Evolutionary conservation across 2,329 filamentous ascomycete genomes (phyloP), one percentile per base, ranked within the genome.

Genomic region (Neophaeococcomyces aloes): DNA sequence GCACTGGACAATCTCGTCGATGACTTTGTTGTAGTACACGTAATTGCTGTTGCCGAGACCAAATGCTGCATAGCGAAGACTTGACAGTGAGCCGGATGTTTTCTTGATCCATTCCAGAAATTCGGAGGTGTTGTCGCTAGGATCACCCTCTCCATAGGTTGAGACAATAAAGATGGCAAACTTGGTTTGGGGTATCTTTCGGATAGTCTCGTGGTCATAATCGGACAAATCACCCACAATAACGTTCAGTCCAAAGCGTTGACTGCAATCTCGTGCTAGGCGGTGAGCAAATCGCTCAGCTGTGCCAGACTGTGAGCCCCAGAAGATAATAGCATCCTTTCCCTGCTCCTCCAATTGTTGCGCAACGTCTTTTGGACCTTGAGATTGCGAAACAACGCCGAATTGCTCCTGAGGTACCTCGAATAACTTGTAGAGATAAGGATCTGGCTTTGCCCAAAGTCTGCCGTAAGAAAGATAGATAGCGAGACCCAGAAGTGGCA

Each of bases 41-140:
- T 95, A 95, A 25, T 88, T 94, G 69, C 93, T 94, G 71, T 95
- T 95, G 46, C 88, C 88, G 30, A 95, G 77, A 52, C 88, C 88
- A 56, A 95, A 94, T 43, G 86, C 79, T 56, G 93, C 84, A 59
- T 86, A 95, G 72, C 74, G 60, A 81, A 76, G 51, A 19, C 44
- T 44, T 8, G 79, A 80, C 65, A 94, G 89, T 50, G 74, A 66
- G 39, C 86, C 81, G 11, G 88, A 82, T 52, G 46, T 34, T 47
- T 54, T 42, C 56, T 89, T 76, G 64, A 94, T 88, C 65, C 94
- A 88, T 67, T 88, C 54, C 53, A 56, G 94, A 67, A 95, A 94
- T 56, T 94, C 87, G 48, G 91, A 84, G 4, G 89, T 87, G 59
- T 95, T 95, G 59, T 95, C 89, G 30, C 86, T 94, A 27, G 88